A percentile compares a stretch with the other conserved stretches of the same genome.
Conservation (phyloP, 352 stramenopile species). For the Phytophthora palmivora region DNA sequence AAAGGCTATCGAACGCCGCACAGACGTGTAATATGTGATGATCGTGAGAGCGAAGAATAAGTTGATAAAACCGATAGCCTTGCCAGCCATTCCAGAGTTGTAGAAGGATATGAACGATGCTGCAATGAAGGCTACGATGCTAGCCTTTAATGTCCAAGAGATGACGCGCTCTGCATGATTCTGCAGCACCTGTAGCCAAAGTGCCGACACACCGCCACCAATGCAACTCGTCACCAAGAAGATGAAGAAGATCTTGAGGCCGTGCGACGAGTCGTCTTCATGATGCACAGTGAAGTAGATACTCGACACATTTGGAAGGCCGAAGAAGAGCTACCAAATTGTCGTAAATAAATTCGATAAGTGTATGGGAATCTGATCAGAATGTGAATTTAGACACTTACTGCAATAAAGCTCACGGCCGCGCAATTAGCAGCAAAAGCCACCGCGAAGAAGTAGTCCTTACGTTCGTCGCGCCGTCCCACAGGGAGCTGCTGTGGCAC, state of each 20-base stretch:
- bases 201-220: conserved; percentile 65
- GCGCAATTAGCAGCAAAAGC: conserved; percentile 70
- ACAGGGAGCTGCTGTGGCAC: conserved; percentile 37
- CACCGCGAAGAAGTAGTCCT: conserved; percentile 73
- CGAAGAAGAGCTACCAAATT: conserved; percentile 62
- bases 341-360: conserved; percentile 14
- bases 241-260: conserved; percentile 75
- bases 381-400: conserved; percentile 26
- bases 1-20: conserved; percentile 79
- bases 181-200: conserved; percentile 84
- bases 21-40: conserved; percentile 68
- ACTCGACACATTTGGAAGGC: conserved; percentile 74
- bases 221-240: conserved; percentile 73
- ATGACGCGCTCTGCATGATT: conserved; percentile 76
- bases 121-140: conserved; percentile 62
- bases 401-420: conserved; percentile 62
- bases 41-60: conserved; percentile 77
- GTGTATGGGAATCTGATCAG: conserved; percentile 27
- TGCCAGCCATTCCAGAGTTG: conserved; percentile 76
- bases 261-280: conserved; percentile 67
- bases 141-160: conserved; percentile 68
- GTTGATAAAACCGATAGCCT: conserved; percentile 84
- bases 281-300: conserved; percentile 85
- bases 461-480: conserved; percentile 55
- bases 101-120: conserved; percentile 65